Evolutionary conservation across 352 stramenopile species (phyloP).

Genomic region (Thalassiosira hispida): DNA sequence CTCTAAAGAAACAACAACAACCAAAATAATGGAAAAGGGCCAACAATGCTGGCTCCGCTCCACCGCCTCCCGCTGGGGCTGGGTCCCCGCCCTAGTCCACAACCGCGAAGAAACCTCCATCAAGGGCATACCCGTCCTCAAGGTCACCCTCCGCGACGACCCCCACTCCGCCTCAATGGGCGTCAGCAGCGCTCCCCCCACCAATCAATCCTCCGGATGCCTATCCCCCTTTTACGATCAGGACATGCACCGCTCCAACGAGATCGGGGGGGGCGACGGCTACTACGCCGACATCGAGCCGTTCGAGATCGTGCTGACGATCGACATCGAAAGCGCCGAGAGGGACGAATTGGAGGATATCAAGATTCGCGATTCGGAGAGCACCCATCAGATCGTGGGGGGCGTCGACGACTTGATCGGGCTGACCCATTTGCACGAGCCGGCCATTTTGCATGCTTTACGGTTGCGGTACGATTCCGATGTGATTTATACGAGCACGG

Average conservation of each 20-base stretch:
- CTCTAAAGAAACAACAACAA: too few species aligned
- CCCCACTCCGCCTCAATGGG: slow-evolving; percentile 35
- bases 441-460: slow-evolving; percentile 58
- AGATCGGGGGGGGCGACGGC: slow-evolving; percentile 25
- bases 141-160: slow-evolving; percentile 75
- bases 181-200: background rate
- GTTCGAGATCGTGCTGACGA: slow-evolving; percentile 69
- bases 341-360: slow-evolving; percentile 81
- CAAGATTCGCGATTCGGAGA: slow-evolving; percentile 65
- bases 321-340: slow-evolving; percentile 77
- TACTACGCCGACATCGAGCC: slow-evolving; percentile 67
- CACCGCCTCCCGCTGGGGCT: slow-evolving; percentile 79
- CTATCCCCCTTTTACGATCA: slow-evolving; percentile 9
- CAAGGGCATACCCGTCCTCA: slow-evolving; percentile 62
- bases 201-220: background rate
- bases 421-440: slow-evolving; percentile 68
- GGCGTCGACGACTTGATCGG: slow-evolving; percentile 49
- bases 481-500: slow-evolving; percentile 71
- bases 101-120: slow-evolving; percentile 66
- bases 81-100: slow-evolving; percentile 80
- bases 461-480: slow-evolving; percentile 39
- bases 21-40: slow-evolving; percentile 74
- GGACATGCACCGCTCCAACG: slow-evolving; percentile 30
- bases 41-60: slow-evolving; percentile 80
- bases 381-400: background rate